phyloP scores from a whole-genome alignment of 306 rosid genomes.

The Prosopis cineraria region DNA sequence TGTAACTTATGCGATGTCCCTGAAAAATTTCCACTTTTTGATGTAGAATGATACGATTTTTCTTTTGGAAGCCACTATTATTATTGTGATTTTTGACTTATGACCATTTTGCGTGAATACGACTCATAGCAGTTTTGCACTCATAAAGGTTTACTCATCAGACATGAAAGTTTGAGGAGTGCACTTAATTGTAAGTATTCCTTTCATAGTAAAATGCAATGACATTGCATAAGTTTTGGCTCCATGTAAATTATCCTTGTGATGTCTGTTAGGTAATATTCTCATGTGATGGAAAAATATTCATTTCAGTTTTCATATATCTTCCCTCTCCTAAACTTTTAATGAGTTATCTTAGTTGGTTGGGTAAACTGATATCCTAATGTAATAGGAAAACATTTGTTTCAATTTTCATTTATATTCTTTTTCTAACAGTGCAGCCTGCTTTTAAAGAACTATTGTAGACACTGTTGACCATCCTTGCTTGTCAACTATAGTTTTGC shows the following conservation, averaged over 20 bases:
- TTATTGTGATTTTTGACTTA: neutral
- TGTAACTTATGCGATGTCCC: too few relatives aligned
- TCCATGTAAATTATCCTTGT: neutral
- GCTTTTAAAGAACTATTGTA: neutral
- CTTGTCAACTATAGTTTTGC: neutral
- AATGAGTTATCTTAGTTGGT: neutral
- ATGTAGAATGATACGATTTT: neutral
- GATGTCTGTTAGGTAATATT: neutral
- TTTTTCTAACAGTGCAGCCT: neutral
- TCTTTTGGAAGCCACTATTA: neutral
- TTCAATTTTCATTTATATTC: neutral
- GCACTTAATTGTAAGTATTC: conserved; percentile 44
- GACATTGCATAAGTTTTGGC: neutral
- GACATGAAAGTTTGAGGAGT: conserved; percentile 27
- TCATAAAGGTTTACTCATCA: conserved; percentile 29
- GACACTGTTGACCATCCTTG: neutral
- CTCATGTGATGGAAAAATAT: neutral
- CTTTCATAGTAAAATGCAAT: neutral
- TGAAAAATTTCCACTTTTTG: too few relatives aligned
- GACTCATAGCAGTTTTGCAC: conserved; percentile 49
- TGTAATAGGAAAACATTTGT: neutral
- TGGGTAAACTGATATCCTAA: neutral
- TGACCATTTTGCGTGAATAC: conserved; percentile 13
- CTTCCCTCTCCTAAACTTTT: neutral
- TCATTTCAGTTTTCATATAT: neutral